A percentile compares a stretch with the other conserved stretches of the same genome.
Evolutionary conservation across 1,284 basidiomycete species (phyloP).

Genomic region (Dichomitus squalens): DNA sequence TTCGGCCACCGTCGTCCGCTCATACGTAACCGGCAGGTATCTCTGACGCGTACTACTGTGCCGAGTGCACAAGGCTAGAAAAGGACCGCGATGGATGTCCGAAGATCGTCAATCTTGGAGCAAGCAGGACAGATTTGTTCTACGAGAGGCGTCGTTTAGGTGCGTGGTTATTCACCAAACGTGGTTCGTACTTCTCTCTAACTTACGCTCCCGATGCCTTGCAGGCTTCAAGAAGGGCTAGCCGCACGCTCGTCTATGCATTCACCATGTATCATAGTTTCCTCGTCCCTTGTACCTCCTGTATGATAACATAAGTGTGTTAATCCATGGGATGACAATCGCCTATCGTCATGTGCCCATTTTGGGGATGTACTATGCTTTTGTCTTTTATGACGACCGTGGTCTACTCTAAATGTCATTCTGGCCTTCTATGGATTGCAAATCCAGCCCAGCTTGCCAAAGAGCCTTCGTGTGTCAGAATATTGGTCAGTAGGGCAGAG

Average conservation of each 20-base stretch:
- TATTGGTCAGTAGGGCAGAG: too few species aligned
- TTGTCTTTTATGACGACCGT: too few species aligned
- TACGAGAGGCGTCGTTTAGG: conserved; percentile 84
- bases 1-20: neutral
- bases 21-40: conserved; percentile 61
- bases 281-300: neutral
- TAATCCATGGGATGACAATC: neutral
- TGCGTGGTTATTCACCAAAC: conserved; percentile 34
- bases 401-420: too few species aligned
- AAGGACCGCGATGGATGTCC: conserved; percentile 99
- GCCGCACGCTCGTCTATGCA: conserved; percentile 1
- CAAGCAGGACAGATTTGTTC: conserved; percentile 87
- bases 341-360: too few species aligned
- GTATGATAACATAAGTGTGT: neutral
- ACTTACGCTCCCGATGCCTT: conserved; percentile 1
- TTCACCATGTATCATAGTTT: neutral
- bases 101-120: conserved; percentile 96
- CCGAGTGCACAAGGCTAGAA: conserved; percentile 94
- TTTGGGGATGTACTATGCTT: too few species aligned
- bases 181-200: neutral
- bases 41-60: conserved; percentile 97
- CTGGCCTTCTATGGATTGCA: too few species aligned
- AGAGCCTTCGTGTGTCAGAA: too few species aligned
- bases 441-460: too few species aligned
- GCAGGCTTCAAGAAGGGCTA: conserved; percentile 82